These are phyloP conservation scores for Penicillium bialowiezense DNA, from an alignment of 495 filamentous ascomycete species.

Conservation along the genomic window DNA sequence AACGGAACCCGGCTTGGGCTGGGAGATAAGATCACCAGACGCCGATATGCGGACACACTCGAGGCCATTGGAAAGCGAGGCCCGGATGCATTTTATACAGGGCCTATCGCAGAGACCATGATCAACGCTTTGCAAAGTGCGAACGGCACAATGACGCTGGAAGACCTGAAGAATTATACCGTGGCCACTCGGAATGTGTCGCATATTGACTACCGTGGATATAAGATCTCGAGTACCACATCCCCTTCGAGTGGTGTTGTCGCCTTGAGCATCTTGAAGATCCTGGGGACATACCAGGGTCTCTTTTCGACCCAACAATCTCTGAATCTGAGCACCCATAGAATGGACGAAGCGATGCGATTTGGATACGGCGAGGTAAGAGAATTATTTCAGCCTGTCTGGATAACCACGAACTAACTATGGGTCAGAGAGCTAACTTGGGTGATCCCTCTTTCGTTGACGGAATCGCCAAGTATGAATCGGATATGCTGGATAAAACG, in stretches of 20 bases:
- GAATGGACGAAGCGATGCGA: constrained; percentile 80
- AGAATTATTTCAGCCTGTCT: background rate
- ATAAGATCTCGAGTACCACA: constrained; percentile 62
- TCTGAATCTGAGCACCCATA: constrained; percentile 68
- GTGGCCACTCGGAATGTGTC: constrained; percentile 58
- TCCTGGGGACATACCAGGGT: constrained; percentile 65
- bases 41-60: constrained; percentile 74
- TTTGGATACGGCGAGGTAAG: constrained; percentile 74
- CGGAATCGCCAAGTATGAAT: constrained; percentile 61
- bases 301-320: constrained; percentile 48
- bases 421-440: constrained; percentile 54
- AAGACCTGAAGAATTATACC: constrained; percentile 69
- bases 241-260: constrained; percentile 75
- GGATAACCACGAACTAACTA: constrained; percentile 5
- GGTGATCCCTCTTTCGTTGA: constrained; percentile 75
- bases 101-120: constrained; percentile 68
- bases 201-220: constrained; percentile 68
- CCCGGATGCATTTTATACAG: constrained; percentile 72
- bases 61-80: constrained; percentile 70
- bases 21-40: constrained; percentile 74
- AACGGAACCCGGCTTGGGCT: constrained; percentile 66
- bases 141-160: constrained; percentile 80
- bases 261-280: constrained; percentile 70
- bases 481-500: constrained; percentile 58
- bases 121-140: constrained; percentile 58